phyloP scores from a whole-genome alignment of 305 asterid species.

The Fraxinus baroniana region DNA sequence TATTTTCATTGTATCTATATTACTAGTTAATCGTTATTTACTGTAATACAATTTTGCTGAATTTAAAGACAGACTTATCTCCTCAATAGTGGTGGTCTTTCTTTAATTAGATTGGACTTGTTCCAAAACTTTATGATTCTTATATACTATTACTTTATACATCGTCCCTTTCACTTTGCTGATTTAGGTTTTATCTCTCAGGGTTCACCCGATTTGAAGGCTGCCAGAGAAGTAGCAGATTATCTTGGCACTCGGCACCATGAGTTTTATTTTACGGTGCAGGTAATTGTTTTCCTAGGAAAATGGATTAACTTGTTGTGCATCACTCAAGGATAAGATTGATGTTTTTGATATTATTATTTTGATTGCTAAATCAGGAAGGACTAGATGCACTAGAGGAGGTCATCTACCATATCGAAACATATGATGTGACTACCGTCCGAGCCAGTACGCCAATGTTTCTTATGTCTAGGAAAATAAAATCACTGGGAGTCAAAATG shows the following conservation, averaged over 20 bases:
- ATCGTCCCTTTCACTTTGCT: slow-evolving; percentile 3
- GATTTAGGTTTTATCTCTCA: slow-evolving; percentile 26
- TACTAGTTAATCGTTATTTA: background rate
- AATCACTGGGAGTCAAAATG: slow-evolving; percentile 95
- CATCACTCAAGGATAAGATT: slow-evolving; percentile 14
- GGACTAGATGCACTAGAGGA: slow-evolving; percentile 97
- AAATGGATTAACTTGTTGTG: background rate
- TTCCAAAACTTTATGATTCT: background rate
- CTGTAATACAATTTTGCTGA: background rate
- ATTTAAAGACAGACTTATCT: background rate
- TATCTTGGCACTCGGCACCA: slow-evolving; percentile 96
- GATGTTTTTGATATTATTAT: slow-evolving; percentile 18
- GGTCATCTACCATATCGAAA: slow-evolving; percentile 93
- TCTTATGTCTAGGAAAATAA: slow-evolving; percentile 97
- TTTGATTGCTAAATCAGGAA: slow-evolving; percentile 63
- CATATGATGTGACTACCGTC: slow-evolving; percentile 94
- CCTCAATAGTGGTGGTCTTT: background rate
- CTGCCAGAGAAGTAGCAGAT: slow-evolving; percentile 96
- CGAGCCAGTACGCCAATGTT: slow-evolving; percentile 99
- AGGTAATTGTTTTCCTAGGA: slow-evolving; percentile 45
- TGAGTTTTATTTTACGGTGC: slow-evolving; percentile 92
- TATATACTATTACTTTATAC: background rate
- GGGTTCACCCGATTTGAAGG: slow-evolving; percentile 97
- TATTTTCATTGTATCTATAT: background rate
- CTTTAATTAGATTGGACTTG: background rate